Evolutionary conservation across 2,329 filamentous ascomycete genomes (phyloP), one percentile per base, ranked within the genome.

Genomic region (Botrytis elliptica): DNA sequence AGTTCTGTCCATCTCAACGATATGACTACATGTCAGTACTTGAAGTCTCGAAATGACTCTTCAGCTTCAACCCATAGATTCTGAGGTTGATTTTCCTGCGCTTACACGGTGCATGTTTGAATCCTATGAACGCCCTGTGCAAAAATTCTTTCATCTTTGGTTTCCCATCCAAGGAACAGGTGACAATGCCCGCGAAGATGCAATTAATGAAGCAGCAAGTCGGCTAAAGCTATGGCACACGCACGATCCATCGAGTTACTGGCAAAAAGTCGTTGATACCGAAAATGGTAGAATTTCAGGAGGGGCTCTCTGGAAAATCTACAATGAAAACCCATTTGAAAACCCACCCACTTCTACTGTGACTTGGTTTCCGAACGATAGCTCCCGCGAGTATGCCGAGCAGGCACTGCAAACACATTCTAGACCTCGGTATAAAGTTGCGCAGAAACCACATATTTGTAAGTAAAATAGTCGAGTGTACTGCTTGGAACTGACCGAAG

Each of bases 31-130:
- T 18, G 20, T 49, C 7, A 16, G 16, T 36, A n/a, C 64, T 49
- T 20, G 25, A 65, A 52, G 22, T 55, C 22, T 16, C 8, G 16
- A 16, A 38, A 52, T 68, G 65, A 52, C 44, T 68, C 65, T 68
- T 9, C n/a, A 68, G 44, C 65, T 68, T 55, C 71, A 69, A 63
- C 18, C 57, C 33, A 44, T 73, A 29, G 63, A 73, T 40, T 6
- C 16, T 3, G 64, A 73, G 40, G 38, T 33, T 14, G 72, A 67
- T 71, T 38, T 18, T 18, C 36, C 22, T 84, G 82, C 83, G 83
- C 64, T 73, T 59, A 46, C 67, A 40, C 67, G 60, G 29, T 62
- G 67, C 42, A 10, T 73, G 44, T 73, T 74, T 46, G 68, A 74
- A n/a, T 59, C 72, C 16, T 66, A 71, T 46, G 67, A 71, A 71